Percentiles rank a stretch among this genome's conserved stretches.
Evolutionary conservation across 306 rosid genomes (phyloP).

Genomic region (Ziziphus jujuba): DNA sequence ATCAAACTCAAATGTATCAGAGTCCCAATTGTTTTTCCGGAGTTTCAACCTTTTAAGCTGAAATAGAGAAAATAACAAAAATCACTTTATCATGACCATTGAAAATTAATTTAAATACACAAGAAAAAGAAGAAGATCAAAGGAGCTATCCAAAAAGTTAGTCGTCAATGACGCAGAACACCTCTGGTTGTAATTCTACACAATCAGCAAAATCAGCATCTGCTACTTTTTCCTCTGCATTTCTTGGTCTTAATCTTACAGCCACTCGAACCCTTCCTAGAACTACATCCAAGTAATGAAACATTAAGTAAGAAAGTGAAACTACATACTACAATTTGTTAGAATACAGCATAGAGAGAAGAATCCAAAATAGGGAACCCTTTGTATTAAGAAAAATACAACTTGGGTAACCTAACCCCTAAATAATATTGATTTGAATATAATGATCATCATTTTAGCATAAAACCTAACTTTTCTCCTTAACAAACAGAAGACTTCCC

Average conservation of each 20-base stretch:
- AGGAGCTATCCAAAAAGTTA: background rate
- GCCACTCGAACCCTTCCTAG: constrained; percentile 99
- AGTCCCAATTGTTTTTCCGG: constrained; percentile 96
- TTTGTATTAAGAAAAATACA: background rate
- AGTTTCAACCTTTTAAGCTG: constrained; percentile 97
- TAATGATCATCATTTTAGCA: background rate
- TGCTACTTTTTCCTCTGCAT: constrained; percentile 66
- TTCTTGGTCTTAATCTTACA: constrained; percentile 83
- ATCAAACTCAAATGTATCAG: constrained; percentile 94
- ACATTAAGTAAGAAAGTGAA: constrained; percentile 21
- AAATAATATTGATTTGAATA: background rate
- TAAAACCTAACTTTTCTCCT: background rate
- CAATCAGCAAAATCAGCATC: constrained; percentile 98
- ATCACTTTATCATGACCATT: background rate
- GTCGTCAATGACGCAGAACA: constrained; percentile 26
- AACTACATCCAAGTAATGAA: constrained; percentile 48
- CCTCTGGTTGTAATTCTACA: constrained; percentile 97
- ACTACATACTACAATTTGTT: background rate
- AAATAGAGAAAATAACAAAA: constrained; percentile 28
- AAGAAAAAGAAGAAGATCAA: background rate
- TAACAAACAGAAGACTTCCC: background rate
- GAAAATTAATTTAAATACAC: background rate
- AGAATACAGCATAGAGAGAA: background rate
- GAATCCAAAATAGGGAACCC: background rate
- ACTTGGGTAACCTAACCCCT: background rate